These are phyloP conservation scores for Pyricularia pennisetigena DNA, from an alignment of 2,329 filamentous ascomycete genomes.

Conservation along the genomic window DNA sequence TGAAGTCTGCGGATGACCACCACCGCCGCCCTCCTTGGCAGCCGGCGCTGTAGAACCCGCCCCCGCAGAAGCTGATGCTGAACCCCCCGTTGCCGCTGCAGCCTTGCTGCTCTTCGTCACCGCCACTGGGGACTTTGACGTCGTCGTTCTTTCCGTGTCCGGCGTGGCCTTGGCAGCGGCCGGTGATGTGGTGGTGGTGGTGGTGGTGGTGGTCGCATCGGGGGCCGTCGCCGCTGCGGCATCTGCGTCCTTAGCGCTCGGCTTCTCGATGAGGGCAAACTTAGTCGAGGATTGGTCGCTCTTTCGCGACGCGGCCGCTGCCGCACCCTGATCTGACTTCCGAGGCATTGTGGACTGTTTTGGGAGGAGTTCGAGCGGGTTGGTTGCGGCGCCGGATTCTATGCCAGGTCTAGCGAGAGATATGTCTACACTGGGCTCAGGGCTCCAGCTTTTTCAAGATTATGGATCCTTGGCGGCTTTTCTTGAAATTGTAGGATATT, in stretches of 20 bases:
- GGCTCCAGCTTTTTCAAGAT: background rate
- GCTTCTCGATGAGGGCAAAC: constrained; percentile 33
- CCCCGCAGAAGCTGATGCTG: background rate
- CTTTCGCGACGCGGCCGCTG: constrained; percentile 20
- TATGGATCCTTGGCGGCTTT: background rate
- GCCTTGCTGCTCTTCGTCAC: constrained; percentile 2
- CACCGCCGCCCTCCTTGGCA: constrained; percentile 15
- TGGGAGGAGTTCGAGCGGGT: background rate
- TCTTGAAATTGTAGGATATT: background rate
- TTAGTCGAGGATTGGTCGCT: constrained; percentile 36
- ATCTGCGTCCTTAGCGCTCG: constrained; percentile 6
- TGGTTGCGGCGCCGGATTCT: background rate
- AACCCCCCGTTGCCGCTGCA: constrained; percentile 8
- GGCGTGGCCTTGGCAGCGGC: constrained; percentile 9
- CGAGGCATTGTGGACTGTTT: constrained; percentile 21
- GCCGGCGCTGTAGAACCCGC: background rate
- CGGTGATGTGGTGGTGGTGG: constrained; percentile 10
- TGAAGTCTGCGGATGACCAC: constrained; percentile 2
- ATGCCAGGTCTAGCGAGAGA: background rate
- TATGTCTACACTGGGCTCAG: background rate
- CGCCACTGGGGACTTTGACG: constrained; percentile 3
- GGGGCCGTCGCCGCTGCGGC: constrained; percentile 11
- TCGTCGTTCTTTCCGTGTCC: constrained; percentile 7
- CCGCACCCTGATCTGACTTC: constrained; percentile 34
- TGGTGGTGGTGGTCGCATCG: constrained; percentile 11